Evolutionary conservation across 2,329 filamentous ascomycete genomes (phyloP), one percentile per base, ranked within the genome.

Genomic region (Blastomyces percursus): DNA sequence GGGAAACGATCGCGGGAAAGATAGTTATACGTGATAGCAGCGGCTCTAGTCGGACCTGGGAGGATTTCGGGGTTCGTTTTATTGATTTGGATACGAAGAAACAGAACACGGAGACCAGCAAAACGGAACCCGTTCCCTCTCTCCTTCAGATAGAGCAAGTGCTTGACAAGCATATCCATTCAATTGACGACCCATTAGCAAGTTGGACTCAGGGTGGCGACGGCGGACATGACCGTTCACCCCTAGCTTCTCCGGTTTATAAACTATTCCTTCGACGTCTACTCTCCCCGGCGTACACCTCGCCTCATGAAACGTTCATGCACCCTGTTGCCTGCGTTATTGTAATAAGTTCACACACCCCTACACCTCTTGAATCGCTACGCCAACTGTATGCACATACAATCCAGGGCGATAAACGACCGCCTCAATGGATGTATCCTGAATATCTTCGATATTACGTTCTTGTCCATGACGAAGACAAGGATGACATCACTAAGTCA

Each of bases 391-490:
- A 97, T 74, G 83, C 84, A 58, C 88, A 90, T 67, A 94, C 91
- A n/a, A 92, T 85, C 66, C 84, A 86, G 63, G 91, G 91, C 12
- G 84, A 87, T 48, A 83, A 84, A 67, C 83, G 84, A 61, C 76
- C 96, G 61, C 93, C 93, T 0, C 80, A 83, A 24, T 99, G 93
- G 89, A 89, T 96, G 0, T 87, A 96, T 71, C 87, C 89, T 38
- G 91, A 97, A 65, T 99, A 94, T 73, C 79, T 99, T 66, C 85
- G 94, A 66, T 99, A 99, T 75, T 99, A 99, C 75, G 90, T 99
- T 19, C 80, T 99, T 51, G 88, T 99, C 21, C 94, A 99, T 70
- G 94, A 99, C 69, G 95, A 99, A 76, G 94, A 99, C 72, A 86
- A 86, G 65, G 93, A 96, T 71, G 92, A 99, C 72, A 96, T 97